These are phyloP conservation scores for Pseudocercospora cruenta DNA, from an alignment of 2,329 filamentous ascomycete species.

Conservation along the genomic window DNA sequence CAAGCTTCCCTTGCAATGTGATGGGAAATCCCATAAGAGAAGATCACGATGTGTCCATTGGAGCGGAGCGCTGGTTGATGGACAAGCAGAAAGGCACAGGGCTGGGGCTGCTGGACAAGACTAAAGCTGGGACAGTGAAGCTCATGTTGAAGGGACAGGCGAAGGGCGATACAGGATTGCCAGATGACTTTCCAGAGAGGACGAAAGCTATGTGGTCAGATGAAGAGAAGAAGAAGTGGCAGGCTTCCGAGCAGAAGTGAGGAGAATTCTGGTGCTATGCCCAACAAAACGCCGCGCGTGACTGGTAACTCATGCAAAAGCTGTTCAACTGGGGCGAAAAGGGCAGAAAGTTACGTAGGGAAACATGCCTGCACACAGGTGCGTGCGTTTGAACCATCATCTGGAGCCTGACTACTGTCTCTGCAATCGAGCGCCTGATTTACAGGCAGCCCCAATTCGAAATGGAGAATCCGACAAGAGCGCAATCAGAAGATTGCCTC, in stretches of 20 bases:
- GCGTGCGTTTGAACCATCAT: too few relatives aligned
- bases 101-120: constrained; percentile 23
- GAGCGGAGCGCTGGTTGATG: constrained; percentile 21
- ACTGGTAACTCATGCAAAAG: too few relatives aligned
- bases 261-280: neutral
- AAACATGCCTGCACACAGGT: too few relatives aligned
- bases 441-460: too few relatives aligned
- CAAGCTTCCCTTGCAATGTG: constrained; percentile 18
- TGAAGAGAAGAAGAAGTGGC: constrained; percentile 18
- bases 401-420: too few relatives aligned
- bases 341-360: too few relatives aligned
- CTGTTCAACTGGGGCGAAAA: too few relatives aligned
- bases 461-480: too few relatives aligned
- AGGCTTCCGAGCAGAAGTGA: neutral
- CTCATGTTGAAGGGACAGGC: constrained; percentile 18
- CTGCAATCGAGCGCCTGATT: too few relatives aligned
- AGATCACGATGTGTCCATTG: constrained; percentile 26
- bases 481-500: too few relatives aligned
- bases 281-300: neutral
- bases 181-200: constrained; percentile 4
- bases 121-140: constrained; percentile 13
- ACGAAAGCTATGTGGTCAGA: constrained; percentile 13
- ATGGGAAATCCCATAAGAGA: constrained; percentile 18
- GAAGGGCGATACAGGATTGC: constrained; percentile 15
- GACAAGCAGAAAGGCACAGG: constrained; percentile 19